These are phyloP conservation scores for Mediolabrus comicus DNA, from an alignment of 108 stramenopile species.

Conservation along the genomic window DNA sequence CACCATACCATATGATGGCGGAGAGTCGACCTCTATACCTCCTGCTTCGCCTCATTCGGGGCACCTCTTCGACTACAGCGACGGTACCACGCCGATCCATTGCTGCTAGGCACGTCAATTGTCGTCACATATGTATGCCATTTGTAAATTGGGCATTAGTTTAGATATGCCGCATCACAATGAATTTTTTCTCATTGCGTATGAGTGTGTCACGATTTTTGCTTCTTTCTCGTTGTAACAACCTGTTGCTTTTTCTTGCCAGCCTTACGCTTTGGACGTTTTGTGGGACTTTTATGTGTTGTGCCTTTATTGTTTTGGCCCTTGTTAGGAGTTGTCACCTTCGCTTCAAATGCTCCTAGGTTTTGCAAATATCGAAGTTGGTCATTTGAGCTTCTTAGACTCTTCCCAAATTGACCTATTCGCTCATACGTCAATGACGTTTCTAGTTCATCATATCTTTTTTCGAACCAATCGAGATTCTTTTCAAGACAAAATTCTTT, in stretches of 20 bases:
- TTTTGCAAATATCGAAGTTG: slow-evolving; percentile 12
- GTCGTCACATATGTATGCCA: too few relatives aligned
- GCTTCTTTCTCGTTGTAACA: not conserved
- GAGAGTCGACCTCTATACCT: too few relatives aligned
- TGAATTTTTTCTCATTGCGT: too few relatives aligned
- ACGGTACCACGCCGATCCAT: too few relatives aligned
- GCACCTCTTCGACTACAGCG: too few relatives aligned
- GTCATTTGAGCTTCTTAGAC: slow-evolving; percentile 5
- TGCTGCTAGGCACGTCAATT: too few relatives aligned
- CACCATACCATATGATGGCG: too few relatives aligned
- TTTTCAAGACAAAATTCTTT: slow-evolving; percentile 32
- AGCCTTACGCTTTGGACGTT: not conserved
- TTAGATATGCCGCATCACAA: too few relatives aligned
- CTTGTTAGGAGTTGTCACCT: not conserved
- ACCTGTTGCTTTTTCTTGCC: not conserved
- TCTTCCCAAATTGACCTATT: slow-evolving; percentile 18
- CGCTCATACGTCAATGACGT: slow-evolving; percentile 11
- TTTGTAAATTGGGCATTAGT: too few relatives aligned
- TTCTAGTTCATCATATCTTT: slow-evolving; percentile 21
- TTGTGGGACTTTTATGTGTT: not conserved
- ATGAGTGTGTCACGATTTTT: too few relatives aligned
- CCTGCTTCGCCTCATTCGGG: too few relatives aligned
- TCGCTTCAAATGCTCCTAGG: slow-evolving; percentile 22
- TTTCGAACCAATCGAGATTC: slow-evolving; percentile 36
- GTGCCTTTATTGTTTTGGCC: not conserved